phyloP scores from a whole-genome alignment of 208 protist genomes.

The Leptomonas pyrrhocoris region DNA sequence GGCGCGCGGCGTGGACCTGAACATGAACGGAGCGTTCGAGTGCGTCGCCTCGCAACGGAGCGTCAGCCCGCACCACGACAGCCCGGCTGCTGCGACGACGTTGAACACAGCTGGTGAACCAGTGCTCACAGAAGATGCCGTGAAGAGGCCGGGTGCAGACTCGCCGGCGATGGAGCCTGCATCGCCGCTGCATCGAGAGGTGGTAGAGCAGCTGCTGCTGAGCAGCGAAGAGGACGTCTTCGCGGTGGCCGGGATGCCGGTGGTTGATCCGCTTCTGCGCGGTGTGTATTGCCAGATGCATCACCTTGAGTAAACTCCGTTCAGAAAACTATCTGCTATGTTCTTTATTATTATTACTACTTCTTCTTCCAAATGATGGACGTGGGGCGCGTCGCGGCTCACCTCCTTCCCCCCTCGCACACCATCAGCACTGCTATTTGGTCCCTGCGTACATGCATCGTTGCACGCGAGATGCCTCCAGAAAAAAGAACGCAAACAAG shows the following conservation, averaged over 20 bases:
- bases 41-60: neutral
- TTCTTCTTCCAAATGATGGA: too few species aligned
- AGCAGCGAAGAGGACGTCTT: constrained; percentile 61
- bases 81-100: neutral
- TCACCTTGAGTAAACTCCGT: constrained; percentile 6
- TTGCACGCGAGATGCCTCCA: too few species aligned
- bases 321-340: too few species aligned
- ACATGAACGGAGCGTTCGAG: constrained; percentile 56
- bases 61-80: neutral
- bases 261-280: constrained; percentile 62
- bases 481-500: too few species aligned
- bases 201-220: constrained; percentile 30
- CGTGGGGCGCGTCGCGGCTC: too few species aligned
- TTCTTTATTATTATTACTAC: too few species aligned
- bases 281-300: constrained; percentile 65
- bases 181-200: neutral
- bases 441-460: too few species aligned
- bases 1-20: constrained; percentile 48
- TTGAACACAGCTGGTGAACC: neutral
- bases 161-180: neutral
- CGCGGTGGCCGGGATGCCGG: constrained; percentile 44
- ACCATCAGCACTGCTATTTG: too few species aligned
- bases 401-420: too few species aligned
- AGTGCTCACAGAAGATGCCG: too few species aligned
- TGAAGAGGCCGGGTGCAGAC: too few species aligned